A percentile compares a stretch with the other conserved stretches of the same genome.
Evolutionary conservation across 23 red algal species (phyloP).

Genomic region (Gracilaria caudata): DNA sequence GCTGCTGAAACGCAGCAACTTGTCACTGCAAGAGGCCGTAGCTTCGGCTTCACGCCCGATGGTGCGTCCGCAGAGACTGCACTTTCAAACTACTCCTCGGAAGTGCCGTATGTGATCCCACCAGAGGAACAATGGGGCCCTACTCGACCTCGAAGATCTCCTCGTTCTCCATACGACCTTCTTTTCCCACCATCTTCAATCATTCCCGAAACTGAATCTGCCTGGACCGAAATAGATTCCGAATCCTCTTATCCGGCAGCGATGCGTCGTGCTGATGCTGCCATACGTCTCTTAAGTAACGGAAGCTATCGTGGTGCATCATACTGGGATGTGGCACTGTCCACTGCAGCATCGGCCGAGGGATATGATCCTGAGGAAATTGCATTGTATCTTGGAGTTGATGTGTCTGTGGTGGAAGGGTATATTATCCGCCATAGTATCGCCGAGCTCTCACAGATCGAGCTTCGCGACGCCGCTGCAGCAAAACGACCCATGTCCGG

Average conservation of each 20-base stretch:
- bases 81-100: neutral
- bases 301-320: constrained; percentile 43
- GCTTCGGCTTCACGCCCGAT: constrained; percentile 30
- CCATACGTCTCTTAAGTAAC: constrained; percentile 20
- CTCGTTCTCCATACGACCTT: constrained; percentile 7
- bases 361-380: constrained; percentile 56
- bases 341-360: constrained; percentile 26
- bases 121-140: constrained; percentile 27
- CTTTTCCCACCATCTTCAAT: constrained; percentile 19
- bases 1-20: neutral
- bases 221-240: constrained; percentile 27
- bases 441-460: constrained; percentile 7
- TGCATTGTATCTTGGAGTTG: constrained; percentile 35
- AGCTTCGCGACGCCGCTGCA: constrained; percentile 10
- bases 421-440: constrained; percentile 7
- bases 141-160: neutral
- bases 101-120: constrained; percentile 38
- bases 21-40: neutral
- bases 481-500: constrained; percentile 1
- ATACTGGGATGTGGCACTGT: constrained; percentile 40
- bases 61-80: neutral
- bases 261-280: constrained; percentile 50
- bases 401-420: neutral
- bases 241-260: constrained; percentile 30
- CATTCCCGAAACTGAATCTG: constrained; percentile 12